Conservation (phyloP, 345 rosid species). For the Eutrema heterophyllum region DNA sequence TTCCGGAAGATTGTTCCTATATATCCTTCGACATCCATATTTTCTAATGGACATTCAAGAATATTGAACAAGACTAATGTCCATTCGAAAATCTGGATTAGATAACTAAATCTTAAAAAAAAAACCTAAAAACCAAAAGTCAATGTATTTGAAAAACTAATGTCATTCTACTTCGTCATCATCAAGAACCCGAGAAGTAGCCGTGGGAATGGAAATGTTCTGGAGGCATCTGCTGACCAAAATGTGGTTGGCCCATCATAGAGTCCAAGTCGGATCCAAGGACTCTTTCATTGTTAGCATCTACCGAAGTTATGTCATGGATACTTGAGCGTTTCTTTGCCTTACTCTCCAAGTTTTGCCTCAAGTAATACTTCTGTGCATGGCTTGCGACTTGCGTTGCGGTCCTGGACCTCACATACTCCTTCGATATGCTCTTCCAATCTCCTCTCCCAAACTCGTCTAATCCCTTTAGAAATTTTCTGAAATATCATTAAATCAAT, state of each 20-base stretch:
- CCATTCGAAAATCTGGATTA: background rate
- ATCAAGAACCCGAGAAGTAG: too few species aligned
- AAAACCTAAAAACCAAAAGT: background rate
- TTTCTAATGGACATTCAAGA: too few species aligned
- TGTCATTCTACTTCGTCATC: background rate
- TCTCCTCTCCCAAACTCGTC: slow-evolving; percentile 48
- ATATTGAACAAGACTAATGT: background rate
- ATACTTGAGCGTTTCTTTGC: slow-evolving; percentile 62
- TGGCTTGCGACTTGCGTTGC: slow-evolving; percentile 76
- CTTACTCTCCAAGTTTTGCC: slow-evolving; percentile 35
- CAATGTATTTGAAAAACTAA: background rate
- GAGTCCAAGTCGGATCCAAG: slow-evolving; percentile 19
- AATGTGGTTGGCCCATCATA: background rate
- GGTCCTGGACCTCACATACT: slow-evolving; percentile 50
- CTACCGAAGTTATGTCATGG: slow-evolving; percentile 49
- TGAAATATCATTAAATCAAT: slow-evolving; percentile 6
- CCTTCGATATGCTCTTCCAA: slow-evolving; percentile 68
- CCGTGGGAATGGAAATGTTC: too few species aligned
- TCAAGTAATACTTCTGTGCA: slow-evolving; percentile 63
- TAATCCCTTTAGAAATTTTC: slow-evolving; percentile 53
- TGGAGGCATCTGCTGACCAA: background rate
- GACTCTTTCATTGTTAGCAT: slow-evolving; percentile 1
- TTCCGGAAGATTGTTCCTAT: too few species aligned
- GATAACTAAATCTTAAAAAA: background rate
- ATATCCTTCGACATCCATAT: background rate